A percentile compares a stretch with the other conserved stretches of the same genome.
phyloP scores from a whole-genome alignment of 495 filamentous ascomycete species.

The Aspergillus cristatus region DNA sequence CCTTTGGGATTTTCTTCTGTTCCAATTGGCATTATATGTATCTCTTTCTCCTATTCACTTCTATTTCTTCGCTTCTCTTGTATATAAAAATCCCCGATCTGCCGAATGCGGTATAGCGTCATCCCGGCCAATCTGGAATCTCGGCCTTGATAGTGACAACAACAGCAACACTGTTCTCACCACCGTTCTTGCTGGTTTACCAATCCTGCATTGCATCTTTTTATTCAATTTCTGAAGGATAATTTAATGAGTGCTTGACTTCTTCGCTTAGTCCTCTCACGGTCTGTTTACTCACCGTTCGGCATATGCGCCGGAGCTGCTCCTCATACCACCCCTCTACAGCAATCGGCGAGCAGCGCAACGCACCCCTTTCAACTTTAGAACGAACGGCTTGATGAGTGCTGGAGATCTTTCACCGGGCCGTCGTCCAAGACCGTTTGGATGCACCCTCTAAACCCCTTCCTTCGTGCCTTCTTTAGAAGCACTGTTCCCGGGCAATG shows the following conservation, averaged over 20 bases:
- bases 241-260: too few relatives aligned
- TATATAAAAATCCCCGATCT: too few relatives aligned
- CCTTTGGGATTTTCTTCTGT: neutral
- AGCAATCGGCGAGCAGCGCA: constrained; percentile 18
- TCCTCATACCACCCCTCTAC: constrained; percentile 21
- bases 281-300: too few relatives aligned
- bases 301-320: constrained; percentile 30
- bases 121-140: constrained; percentile 1
- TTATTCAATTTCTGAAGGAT: too few relatives aligned
- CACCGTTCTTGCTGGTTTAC: too few relatives aligned
- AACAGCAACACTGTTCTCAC: too few relatives aligned
- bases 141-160: too few relatives aligned
- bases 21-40: constrained; percentile 5
- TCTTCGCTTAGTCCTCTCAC: too few relatives aligned
- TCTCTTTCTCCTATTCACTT: too few relatives aligned
- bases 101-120: constrained; percentile 19
- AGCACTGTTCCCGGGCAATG: constrained; percentile 90
- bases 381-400: constrained; percentile 37
- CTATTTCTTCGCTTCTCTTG: too few relatives aligned
- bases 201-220: too few relatives aligned
- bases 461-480: constrained; percentile 95
- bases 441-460: constrained; percentile 99
- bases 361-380: constrained; percentile 10
- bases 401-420: constrained; percentile 24
- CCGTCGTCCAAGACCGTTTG: constrained; percentile 51